Evolutionary conservation across 345 rosid species (phyloP).

Genomic region (Toxicodendron radicans): DNA sequence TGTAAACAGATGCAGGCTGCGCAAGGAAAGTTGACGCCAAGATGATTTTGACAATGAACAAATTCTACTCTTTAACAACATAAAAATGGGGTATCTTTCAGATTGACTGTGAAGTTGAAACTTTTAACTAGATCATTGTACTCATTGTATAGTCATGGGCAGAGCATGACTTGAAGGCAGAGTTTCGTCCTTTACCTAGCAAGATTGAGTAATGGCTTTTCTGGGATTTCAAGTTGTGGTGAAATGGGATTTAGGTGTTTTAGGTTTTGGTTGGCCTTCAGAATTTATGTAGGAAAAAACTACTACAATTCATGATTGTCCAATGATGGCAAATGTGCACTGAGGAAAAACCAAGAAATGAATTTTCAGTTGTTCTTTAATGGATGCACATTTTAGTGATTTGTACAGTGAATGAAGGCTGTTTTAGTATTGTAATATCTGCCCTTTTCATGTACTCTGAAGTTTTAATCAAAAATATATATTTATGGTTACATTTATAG

Average conservation of each 20-base stretch:
- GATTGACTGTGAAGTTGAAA: not conserved
- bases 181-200: not conserved
- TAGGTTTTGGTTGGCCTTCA: not conserved
- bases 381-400: not conserved
- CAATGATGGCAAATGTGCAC: slow-evolving; percentile 15
- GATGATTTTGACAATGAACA: slow-evolving; percentile 9
- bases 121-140: not conserved
- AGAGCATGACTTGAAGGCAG: not conserved
- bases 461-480: not conserved
- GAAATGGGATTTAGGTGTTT: not conserved
- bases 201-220: slow-evolving; percentile 1
- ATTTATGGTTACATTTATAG: too few relatives aligned
- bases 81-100: not conserved
- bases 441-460: not conserved
- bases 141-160: not conserved
- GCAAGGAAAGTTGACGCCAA: slow-evolving; percentile 19
- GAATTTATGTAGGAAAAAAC: not conserved
- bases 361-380: not conserved
- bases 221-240: slow-evolving; percentile 4
- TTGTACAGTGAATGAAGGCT: not conserved
- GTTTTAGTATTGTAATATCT: not conserved
- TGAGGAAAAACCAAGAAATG: slow-evolving; percentile 1
- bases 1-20: slow-evolving; percentile 27
- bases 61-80: not conserved
- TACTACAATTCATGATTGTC: not conserved